Evolutionary conservation across 257 asterid genomes (phyloP).

Genomic region (Verbena officinalis): DNA sequence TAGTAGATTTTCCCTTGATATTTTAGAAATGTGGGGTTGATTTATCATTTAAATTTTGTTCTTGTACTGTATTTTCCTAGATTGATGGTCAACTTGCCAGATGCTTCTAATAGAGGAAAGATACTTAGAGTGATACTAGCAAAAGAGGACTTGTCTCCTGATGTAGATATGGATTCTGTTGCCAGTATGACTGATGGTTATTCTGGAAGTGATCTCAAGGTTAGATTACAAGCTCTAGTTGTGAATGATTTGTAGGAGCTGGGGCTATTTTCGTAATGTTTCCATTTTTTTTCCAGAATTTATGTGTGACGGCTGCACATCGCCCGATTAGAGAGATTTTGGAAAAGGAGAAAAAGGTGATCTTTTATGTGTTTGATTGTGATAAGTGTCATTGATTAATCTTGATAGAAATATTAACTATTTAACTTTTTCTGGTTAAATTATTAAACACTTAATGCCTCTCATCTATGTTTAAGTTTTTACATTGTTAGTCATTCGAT

Average conservation of each 20-base stretch:
- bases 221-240: slow-evolving; percentile 30
- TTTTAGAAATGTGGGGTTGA: neutral
- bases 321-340: slow-evolving; percentile 86
- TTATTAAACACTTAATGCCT: no score
- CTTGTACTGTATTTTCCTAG: slow-evolving; percentile 38
- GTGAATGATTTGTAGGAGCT: slow-evolving; percentile 10
- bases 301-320: slow-evolving; percentile 93
- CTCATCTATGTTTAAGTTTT: no score
- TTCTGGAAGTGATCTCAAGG: slow-evolving; percentile 99
- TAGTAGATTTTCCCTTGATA: no score
- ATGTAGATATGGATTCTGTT: slow-evolving; percentile 72
- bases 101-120: slow-evolving; percentile 87
- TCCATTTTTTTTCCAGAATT: slow-evolving; percentile 56
- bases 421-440: no score
- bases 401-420: no score
- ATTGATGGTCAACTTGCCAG: slow-evolving; percentile 95
- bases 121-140: slow-evolving; percentile 81
- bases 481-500: no score
- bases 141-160: slow-evolving; percentile 83
- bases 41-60: slow-evolving; percentile 13
- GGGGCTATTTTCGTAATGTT: slow-evolving; percentile 3
- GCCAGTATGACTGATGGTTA: slow-evolving; percentile 93
- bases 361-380: neutral
- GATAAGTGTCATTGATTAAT: neutral
- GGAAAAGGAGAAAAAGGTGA: slow-evolving; percentile 87